Evolutionary conservation across 768 basidiomycete genomes (phyloP).

Genomic region (Termitomyces sp.): DNA sequence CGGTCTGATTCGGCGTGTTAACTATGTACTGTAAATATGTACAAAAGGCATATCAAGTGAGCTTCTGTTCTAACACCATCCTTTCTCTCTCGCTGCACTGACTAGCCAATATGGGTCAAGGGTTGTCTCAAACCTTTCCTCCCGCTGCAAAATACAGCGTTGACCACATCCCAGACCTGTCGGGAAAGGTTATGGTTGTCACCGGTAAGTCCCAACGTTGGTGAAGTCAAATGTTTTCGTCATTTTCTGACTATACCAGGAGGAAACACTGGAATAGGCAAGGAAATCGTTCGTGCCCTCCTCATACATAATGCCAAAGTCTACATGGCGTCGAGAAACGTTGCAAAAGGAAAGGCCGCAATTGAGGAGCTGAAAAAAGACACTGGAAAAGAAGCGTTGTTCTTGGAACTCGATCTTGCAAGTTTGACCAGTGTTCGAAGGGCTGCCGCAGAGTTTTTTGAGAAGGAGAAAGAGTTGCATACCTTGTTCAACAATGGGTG

Average conservation of each 20-base stretch:
- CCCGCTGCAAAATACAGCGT: conserved; percentile 22
- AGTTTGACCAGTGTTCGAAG: conserved; percentile 31
- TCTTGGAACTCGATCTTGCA: conserved; percentile 36
- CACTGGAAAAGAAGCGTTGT: conserved; percentile 34
- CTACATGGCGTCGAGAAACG: conserved; percentile 36
- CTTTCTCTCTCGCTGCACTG: background rate
- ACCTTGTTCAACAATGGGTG: conserved; percentile 51
- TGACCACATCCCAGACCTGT: conserved; percentile 32
- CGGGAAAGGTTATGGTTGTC: conserved; percentile 33
- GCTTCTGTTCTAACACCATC: background rate
- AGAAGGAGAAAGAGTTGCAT: conserved; percentile 43
- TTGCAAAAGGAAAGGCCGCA: conserved; percentile 29
- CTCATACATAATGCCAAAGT: conserved; percentile 35
- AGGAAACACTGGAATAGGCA: conserved; percentile 37
- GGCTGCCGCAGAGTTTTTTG: conserved; percentile 34
- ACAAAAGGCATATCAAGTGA: background rate
- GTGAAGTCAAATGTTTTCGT: background rate
- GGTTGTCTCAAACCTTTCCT: conserved; percentile 15
- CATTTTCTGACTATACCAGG: conserved; percentile 18
- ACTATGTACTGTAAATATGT: background rate
- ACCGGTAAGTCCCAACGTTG: conserved; percentile 18
- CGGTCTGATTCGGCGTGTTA: background rate
- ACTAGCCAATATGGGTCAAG: conserved; percentile 5
- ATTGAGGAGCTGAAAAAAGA: conserved; percentile 30
- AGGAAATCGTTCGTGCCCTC: conserved; percentile 30